Evolutionary conservation across 768 basidiomycete species (phyloP).

Genomic region (Boletus pseudo-olivaceus): DNA sequence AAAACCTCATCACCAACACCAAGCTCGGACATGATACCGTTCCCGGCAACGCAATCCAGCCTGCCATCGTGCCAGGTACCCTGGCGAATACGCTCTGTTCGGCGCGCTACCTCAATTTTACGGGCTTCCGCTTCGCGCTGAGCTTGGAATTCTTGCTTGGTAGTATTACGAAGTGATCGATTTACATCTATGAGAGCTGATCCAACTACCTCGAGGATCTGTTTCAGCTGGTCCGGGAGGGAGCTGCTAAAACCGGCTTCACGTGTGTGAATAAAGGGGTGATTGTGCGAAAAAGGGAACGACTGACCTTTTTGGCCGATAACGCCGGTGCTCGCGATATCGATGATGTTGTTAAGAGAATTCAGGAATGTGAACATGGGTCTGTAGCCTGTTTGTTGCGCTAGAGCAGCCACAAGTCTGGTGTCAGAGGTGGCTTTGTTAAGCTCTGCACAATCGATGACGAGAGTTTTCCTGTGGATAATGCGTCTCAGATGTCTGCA

Average conservation of each 20-base stretch:
- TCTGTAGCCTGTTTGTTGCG: slow-evolving; percentile 83
- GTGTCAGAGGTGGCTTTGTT: slow-evolving; percentile 67
- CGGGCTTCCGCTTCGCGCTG: slow-evolving; percentile 36
- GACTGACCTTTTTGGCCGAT: slow-evolving; percentile 86
- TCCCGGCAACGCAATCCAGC: slow-evolving; percentile 80
- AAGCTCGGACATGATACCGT: slow-evolving; percentile 81
- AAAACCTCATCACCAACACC: slow-evolving; percentile 76
- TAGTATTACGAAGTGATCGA: slow-evolving; percentile 44
- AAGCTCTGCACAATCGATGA: slow-evolving; percentile 83
- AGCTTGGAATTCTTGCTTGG: slow-evolving; percentile 37
- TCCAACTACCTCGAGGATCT: slow-evolving; percentile 78
- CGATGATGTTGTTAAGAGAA: slow-evolving; percentile 78
- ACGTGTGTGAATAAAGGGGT: neutral
- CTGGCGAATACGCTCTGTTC: slow-evolving; percentile 46
- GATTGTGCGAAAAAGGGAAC: neutral
- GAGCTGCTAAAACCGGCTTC: slow-evolving; percentile 81
- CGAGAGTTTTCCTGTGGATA: slow-evolving; percentile 54
- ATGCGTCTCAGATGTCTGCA: neutral
- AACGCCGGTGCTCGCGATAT: slow-evolving; percentile 89
- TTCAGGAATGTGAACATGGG: slow-evolving; percentile 85
- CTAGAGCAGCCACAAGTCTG: slow-evolving; percentile 63
- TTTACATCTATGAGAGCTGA: slow-evolving; percentile 65
- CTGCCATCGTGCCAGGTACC: slow-evolving; percentile 86
- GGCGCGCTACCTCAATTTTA: slow-evolving; percentile 37
- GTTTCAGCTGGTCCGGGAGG: slow-evolving; percentile 76